Evolutionary conservation across 306 rosid species (phyloP).

Genomic region (Vicia faba): DNA sequence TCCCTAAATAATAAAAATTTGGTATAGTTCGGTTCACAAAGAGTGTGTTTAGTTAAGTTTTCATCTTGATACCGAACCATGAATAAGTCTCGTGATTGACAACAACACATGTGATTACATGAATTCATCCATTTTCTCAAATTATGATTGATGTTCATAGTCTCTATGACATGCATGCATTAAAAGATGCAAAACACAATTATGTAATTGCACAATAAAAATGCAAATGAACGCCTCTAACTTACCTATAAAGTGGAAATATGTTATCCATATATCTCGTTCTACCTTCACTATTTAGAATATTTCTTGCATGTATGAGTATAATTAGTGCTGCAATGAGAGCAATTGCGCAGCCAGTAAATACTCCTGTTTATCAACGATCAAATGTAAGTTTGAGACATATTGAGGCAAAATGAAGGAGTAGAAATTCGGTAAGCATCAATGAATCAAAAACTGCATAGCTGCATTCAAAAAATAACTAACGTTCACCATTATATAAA

Average conservation of each 20-base stretch:
- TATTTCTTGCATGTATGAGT: constrained; percentile 57
- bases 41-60: no score
- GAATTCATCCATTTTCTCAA: background rate
- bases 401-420: constrained; percentile 8
- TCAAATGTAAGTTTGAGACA: background rate
- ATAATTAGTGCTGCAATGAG: constrained; percentile 47
- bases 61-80: background rate
- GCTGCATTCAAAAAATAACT: background rate
- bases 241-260: constrained; percentile 72
- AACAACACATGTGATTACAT: background rate
- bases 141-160: background rate
- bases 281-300: constrained; percentile 37
- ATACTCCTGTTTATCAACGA: constrained; percentile 28
- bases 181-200: background rate
- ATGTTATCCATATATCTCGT: constrained; percentile 37
- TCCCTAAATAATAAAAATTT: no score
- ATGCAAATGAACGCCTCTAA: background rate
- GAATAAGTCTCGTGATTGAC: background rate
- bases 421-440: constrained; percentile 6
- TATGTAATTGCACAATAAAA: background rate
- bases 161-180: background rate
- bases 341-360: constrained; percentile 38
- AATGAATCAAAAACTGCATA: constrained; percentile 7
- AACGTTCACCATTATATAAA: background rate
- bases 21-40: no score